Base-by-base conservation (phyloP, 225 moss, liverwort and hornwort genomes). In the Takakia lepidozioides region DNA sequence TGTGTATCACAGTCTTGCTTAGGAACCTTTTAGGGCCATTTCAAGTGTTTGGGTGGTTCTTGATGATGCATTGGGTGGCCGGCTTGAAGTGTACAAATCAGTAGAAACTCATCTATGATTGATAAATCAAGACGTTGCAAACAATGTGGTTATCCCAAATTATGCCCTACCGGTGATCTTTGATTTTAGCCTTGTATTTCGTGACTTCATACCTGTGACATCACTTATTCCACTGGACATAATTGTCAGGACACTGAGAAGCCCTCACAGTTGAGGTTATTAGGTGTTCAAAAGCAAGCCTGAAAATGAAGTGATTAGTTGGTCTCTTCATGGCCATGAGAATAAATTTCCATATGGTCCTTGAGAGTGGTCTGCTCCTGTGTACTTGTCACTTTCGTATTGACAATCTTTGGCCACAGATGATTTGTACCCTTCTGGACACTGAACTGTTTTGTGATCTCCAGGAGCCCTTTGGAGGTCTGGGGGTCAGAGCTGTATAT, bases 401-500 rank as follows among this genome's bases (percentile, higher is more conserved):
- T 59, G 46, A 32, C n/a, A n/a, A n/a, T n/a, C n/a, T n/a, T 60
- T 47, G 35, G n/a, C 55, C 56, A 36, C 76, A 73, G 82, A 61
- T 86, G 66, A 64, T 77, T 38, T 88, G 85, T 58, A 82, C 68
- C 43, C 75, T 72, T 59, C 73, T 88, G 59, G 85, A 88, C 68
- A 67, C 69, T 17, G 83, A 93, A 78, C 49, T 93, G 81, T 44
- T 86, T 72, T 58, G 93, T 93, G 18, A 74, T 93, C 41, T 73
- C 85, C 40, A 88, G 88, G 28, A 88, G 85, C 47, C 88, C 93
- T 37, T 57, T 57, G 52, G 81, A 86, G 40, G 75, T 85, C 34
- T 93, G 85, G 93, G 78, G 73, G 55, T 75, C 83, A 24, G 66
- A 86, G 62, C 70, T 81, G 61, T 93, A 78, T 25, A 81, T 73